Evolutionary conservation across 1,284 basidiomycete genomes (phyloP).

Genomic region (Fomitopsis betulina): DNA sequence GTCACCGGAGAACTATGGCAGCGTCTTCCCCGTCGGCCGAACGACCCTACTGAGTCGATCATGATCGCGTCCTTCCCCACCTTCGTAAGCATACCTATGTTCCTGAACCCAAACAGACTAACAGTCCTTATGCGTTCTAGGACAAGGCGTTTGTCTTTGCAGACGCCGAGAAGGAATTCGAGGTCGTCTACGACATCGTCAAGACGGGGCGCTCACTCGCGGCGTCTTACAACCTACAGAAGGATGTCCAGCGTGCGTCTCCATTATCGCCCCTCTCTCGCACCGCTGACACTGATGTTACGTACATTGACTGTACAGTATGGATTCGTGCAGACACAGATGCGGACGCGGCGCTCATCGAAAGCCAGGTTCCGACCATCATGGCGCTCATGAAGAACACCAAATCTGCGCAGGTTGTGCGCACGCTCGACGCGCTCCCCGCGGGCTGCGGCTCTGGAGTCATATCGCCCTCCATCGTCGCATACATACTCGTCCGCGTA

Average conservation of each 20-base stretch:
- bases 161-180: constrained; percentile 82
- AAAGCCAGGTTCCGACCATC: constrained; percentile 73
- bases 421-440: constrained; percentile 60
- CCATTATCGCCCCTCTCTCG: background rate
- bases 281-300: background rate
- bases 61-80: constrained; percentile 87
- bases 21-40: constrained; percentile 81
- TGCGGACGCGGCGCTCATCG: constrained; percentile 63
- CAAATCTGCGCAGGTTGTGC: constrained; percentile 54
- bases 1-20: constrained; percentile 99
- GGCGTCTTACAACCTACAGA: constrained; percentile 89
- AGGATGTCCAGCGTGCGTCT: constrained; percentile 75
- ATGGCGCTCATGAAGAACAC: constrained; percentile 87
- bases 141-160: constrained; percentile 62
- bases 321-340: constrained; percentile 73
- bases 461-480: constrained; percentile 70
- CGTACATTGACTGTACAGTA: constrained; percentile 43
- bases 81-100: constrained; percentile 47
- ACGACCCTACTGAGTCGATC: constrained; percentile 82
- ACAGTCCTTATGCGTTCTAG: constrained; percentile 30
- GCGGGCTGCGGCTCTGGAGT: constrained; percentile 85
- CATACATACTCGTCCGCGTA: constrained; percentile 84
- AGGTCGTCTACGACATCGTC: constrained; percentile 80
- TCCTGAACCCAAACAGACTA: background rate
- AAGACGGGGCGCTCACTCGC: constrained; percentile 83